A percentile compares a stretch with the other conserved stretches of the same genome.
phyloP scores from a whole-genome alignment of 139 green algal species.

The Chlorella sorokiniana region DNA sequence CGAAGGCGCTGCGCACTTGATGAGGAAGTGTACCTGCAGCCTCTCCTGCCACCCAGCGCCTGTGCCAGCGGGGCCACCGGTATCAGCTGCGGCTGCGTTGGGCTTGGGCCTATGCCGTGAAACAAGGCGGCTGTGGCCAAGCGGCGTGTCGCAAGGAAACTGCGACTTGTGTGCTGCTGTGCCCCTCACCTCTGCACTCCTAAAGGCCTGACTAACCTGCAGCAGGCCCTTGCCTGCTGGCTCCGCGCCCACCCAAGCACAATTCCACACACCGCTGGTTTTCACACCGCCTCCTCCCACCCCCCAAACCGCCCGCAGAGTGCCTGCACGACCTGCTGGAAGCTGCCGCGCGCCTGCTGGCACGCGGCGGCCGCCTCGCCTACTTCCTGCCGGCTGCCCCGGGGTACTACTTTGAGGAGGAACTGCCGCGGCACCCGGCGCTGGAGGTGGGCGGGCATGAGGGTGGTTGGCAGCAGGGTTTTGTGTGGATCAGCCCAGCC shows the following conservation, averaged over 20 bases:
- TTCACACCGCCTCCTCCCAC: neutral
- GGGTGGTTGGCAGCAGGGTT: neutral
- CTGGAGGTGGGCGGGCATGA: conserved; percentile 55
- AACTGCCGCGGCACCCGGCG: conserved; percentile 75
- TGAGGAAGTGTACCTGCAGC: neutral
- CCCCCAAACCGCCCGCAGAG: conserved; percentile 81
- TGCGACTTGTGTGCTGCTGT: too few relatives aligned
- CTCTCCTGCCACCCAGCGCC: too few relatives aligned
- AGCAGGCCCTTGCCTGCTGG: neutral
- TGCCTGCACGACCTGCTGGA: conserved; percentile 93
- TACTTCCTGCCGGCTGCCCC: conserved; percentile 74
- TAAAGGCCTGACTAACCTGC: too few relatives aligned
- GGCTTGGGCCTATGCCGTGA: too few relatives aligned
- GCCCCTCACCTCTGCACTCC: too few relatives aligned
- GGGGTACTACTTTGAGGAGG: conserved; percentile 59
- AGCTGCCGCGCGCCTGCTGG: conserved; percentile 73
- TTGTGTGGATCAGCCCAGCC: neutral
- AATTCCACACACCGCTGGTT: neutral
- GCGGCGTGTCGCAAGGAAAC: too few relatives aligned
- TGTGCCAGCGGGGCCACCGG: too few relatives aligned
- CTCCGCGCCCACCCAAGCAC: neutral
- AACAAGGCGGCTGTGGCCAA: too few relatives aligned
- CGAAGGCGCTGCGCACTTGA: neutral
- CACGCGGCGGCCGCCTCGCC: conserved; percentile 66
- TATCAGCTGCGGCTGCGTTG: too few relatives aligned